A percentile compares a stretch with the other conserved stretches of the same genome.
phyloP scores from a whole-genome alignment of 352 stramenopile species.

The Globisporangium uncinulatum region DNA sequence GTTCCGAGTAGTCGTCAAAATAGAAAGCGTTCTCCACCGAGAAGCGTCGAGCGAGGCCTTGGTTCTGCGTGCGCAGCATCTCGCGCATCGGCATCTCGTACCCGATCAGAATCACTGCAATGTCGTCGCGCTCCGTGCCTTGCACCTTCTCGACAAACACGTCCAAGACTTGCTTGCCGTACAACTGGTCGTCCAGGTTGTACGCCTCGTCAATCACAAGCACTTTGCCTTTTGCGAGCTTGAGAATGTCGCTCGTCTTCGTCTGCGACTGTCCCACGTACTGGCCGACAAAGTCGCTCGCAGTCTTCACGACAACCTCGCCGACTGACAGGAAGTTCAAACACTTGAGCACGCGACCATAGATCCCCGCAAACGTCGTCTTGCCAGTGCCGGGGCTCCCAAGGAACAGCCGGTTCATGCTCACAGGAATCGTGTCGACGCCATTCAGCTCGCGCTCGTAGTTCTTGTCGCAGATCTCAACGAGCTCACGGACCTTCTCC shows the following conservation, averaged over 20 bases:
- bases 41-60: constrained; percentile 84
- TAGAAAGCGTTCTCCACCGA: constrained; percentile 83
- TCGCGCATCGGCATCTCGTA: constrained; percentile 89
- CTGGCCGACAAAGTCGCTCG: constrained; percentile 81
- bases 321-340: constrained; percentile 89
- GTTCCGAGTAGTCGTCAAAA: constrained; percentile 91
- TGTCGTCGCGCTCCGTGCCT: constrained; percentile 81
- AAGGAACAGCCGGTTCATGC: constrained; percentile 87
- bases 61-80: constrained; percentile 89
- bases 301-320: constrained; percentile 84
- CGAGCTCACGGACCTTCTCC: constrained; percentile 60
- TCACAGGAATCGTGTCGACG: constrained; percentile 47
- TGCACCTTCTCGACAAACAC: constrained; percentile 91
- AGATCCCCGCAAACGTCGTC: constrained; percentile 88
- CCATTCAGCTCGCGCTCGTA: constrained; percentile 80
- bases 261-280: constrained; percentile 82
- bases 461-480: constrained; percentile 74
- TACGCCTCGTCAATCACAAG: constrained; percentile 94
- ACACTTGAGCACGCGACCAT: constrained; percentile 82
- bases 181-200: constrained; percentile 71
- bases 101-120: constrained; percentile 89
- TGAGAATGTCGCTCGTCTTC: constrained; percentile 83
- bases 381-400: constrained; percentile 91
- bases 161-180: constrained; percentile 75
- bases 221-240: constrained; percentile 83